Percentiles rank a stretch among this genome's conserved stretches.
Conservation (phyloP, 1,139 yeast genomes). For the Entelexis paramagnoliae region DNA sequence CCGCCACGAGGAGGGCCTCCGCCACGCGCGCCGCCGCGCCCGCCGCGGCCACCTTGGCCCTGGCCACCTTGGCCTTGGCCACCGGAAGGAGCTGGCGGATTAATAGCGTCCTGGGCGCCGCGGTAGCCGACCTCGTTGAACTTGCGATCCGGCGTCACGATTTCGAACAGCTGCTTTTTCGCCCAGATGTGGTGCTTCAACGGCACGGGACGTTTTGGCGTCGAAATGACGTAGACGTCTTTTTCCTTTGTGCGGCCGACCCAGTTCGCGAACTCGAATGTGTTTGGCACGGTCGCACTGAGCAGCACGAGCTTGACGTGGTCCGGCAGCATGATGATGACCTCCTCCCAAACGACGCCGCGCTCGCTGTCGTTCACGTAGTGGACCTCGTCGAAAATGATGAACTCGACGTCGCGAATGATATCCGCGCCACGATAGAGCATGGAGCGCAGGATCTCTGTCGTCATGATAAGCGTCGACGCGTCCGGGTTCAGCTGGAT, state of each 20-base stretch:
- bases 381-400: slow-evolving; percentile 90
- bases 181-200: slow-evolving; percentile 81
- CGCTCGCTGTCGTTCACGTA: slow-evolving; percentile 92
- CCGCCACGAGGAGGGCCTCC: slow-evolving; percentile 29
- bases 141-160: slow-evolving; percentile 61
- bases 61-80: slow-evolving; percentile 25
- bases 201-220: slow-evolving; percentile 94
- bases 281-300: slow-evolving; percentile 96
- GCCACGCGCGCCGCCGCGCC: slow-evolving; percentile 21
- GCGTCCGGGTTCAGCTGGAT: slow-evolving; percentile 96
- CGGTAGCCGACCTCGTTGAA: slow-evolving; percentile 47
- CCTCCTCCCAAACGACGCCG: slow-evolving; percentile 99
- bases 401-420: slow-evolving; percentile 96
- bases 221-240: slow-evolving; percentile 89
- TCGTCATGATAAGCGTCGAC: slow-evolving; percentile 94
- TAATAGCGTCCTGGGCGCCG: slow-evolving; percentile 24
- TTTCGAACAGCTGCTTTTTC: slow-evolving; percentile 52
- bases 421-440: slow-evolving; percentile 87
- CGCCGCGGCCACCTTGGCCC: slow-evolving; percentile 19
- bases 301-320: slow-evolving; percentile 52
- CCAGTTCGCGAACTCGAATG: slow-evolving; percentile 97
- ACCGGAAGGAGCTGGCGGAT: slow-evolving; percentile 18
- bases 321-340: slow-evolving; percentile 87
- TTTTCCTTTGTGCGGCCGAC: slow-evolving; percentile 93
- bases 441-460: slow-evolving; percentile 90